Evolutionary conservation across 202 grass and related monocot genomes (phyloP), one percentile per base, ranked within the genome.

Genomic region (Hordeum pubiflorum): DNA sequence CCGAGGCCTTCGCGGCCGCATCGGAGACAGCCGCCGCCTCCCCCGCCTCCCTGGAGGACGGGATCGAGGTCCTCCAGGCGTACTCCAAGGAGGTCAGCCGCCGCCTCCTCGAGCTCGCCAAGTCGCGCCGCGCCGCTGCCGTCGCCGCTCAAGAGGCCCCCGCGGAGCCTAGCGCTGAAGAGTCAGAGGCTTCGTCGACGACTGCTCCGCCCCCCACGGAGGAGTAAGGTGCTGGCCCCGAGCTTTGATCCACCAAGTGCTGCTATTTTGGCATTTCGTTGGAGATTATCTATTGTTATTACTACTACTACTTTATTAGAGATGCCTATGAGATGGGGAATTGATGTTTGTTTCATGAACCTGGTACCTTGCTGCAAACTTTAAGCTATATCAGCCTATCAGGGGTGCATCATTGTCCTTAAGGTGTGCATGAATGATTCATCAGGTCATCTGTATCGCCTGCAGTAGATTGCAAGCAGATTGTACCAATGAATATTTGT

Each of bases 51-150:
- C 58, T 91, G 3, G 92, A 94, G 56, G 92, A 94, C 43, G 89
- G 92, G 44, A 89, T 94, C 21, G 86, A 91, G 81, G 86, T 83
- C 68, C 86, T 94, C 56, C 81, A 89, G 83, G 74, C 85, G 0
- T 94, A 94, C 72, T 94, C 92, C 67, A 94, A 91, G 84, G 89
- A 91, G 81, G 84, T 94, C 39, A 94, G 92, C 64, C 88, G 80
- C 48, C 81, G 86, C 69, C 79, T 94, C 63, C 78, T 91, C 46
- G 89, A 85, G 18, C 83, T 91, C 57, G 80, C 92, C 37, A 94
- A 94, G 84, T 80, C 89, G 58, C 70, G 89, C 20, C 70, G 89
- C 20, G 72, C 79, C 21, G 61, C 79, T 5, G 50, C 41, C 18
- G 33, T 41, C 10, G n/a, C 75, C 5, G 2, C 69, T 23, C 29